phyloP scores from a whole-genome alignment of 2,329 filamentous ascomycete genomes.

The Hypoxylon sp. region DNA sequence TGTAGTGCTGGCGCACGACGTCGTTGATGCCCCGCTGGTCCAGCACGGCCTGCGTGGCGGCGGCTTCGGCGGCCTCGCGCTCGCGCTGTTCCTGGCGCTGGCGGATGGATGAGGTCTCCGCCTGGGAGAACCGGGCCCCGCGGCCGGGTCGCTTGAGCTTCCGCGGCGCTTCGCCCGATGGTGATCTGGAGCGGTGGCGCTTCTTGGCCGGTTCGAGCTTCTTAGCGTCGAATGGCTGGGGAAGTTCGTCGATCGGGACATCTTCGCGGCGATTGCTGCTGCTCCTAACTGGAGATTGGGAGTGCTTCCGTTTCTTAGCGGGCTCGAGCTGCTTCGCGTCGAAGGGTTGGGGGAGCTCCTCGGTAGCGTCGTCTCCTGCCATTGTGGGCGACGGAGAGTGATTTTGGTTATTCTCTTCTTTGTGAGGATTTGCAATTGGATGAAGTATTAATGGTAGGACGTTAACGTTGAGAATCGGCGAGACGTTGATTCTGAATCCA shows the following conservation, averaged over 20 bases:
- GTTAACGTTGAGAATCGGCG: not conserved
- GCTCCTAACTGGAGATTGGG: constrained; percentile 54
- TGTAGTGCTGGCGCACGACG: constrained; percentile 94
- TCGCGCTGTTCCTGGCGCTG: constrained; percentile 73
- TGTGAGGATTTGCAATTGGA: constrained; percentile 10
- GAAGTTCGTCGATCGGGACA: constrained; percentile 61
- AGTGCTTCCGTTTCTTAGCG: constrained; percentile 60
- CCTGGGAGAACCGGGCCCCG: constrained; percentile 75
- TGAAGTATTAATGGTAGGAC: constrained; percentile 2
- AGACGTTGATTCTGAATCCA: not conserved
- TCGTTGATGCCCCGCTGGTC: constrained; percentile 78
- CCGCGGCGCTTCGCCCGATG: constrained; percentile 63
- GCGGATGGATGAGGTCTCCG: constrained; percentile 77
- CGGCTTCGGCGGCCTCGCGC: constrained; percentile 58
- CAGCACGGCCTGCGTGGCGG: constrained; percentile 58
- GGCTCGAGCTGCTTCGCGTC: constrained; percentile 60
- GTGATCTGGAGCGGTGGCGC: constrained; percentile 68
- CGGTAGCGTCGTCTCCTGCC: constrained; percentile 54
- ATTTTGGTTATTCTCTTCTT: constrained; percentile 17
- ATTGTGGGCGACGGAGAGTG: constrained; percentile 49
- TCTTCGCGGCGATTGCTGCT: constrained; percentile 52
- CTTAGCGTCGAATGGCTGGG: constrained; percentile 73
- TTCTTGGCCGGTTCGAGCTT: constrained; percentile 72
- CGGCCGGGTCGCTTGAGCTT: constrained; percentile 79
- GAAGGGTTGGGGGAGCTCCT: constrained; percentile 59